Conservation (phyloP, 805 yeast genomes). For the Starmerella riodocensis region DNA sequence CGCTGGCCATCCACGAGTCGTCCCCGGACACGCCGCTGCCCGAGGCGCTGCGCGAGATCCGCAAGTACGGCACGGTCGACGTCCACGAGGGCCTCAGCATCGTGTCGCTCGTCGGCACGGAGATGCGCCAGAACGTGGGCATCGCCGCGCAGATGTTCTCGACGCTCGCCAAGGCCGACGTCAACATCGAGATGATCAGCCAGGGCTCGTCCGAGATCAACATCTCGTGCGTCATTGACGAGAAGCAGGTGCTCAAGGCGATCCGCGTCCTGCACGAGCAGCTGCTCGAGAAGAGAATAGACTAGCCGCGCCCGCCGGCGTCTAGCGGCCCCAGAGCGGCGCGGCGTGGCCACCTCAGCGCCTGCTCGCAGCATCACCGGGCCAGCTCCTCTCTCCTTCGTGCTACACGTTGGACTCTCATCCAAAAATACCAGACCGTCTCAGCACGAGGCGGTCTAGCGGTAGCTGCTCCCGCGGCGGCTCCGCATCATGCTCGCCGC, state of each 20-base stretch:
- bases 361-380: no score
- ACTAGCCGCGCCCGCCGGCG: no score
- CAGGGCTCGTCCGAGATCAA: slow-evolving; percentile 98
- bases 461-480: no score
- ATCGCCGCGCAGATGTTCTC: slow-evolving; percentile 96
- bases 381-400: no score
- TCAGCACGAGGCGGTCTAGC: no score
- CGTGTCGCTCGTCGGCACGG: slow-evolving; percentile 88
- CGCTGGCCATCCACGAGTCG: slow-evolving; percentile 80
- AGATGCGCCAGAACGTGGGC: slow-evolving; percentile 93
- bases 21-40: slow-evolving; percentile 50
- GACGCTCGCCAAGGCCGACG: slow-evolving; percentile 77
- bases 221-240: slow-evolving; percentile 86
- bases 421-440: no score
- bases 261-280: slow-evolving; percentile 71
- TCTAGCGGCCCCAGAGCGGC: no score
- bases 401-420: no score
- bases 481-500: no score
- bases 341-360: no score
- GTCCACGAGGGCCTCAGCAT: slow-evolving; percentile 79
- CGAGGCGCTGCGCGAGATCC: slow-evolving; percentile 64
- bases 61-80: slow-evolving; percentile 76
- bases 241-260: slow-evolving; percentile 70
- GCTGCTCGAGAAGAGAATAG: slow-evolving; percentile 33
- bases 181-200: slow-evolving; percentile 94